These are phyloP conservation scores for Ophiocordyceps robertsii DNA, from an alignment of 2,329 filamentous ascomycete species.

Conservation along the genomic window DNA sequence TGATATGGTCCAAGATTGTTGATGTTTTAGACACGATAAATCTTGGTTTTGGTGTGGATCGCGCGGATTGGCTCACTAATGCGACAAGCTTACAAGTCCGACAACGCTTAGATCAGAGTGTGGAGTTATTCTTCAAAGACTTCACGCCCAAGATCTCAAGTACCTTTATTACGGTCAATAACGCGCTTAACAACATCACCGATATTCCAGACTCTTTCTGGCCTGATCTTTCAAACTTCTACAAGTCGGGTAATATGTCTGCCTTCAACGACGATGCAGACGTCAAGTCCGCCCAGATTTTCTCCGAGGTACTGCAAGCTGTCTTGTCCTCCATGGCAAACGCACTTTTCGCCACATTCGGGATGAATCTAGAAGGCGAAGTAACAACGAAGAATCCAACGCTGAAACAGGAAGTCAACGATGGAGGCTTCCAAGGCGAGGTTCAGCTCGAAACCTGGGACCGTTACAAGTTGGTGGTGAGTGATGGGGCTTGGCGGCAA, in stretches of 20 bases:
- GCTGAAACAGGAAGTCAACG: not conserved
- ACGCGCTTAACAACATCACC: too few species aligned
- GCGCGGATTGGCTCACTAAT: constrained; percentile 2
- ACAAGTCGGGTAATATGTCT: too few species aligned
- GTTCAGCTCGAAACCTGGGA: constrained; percentile 9
- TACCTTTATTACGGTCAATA: too few species aligned
- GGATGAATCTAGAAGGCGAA: too few species aligned
- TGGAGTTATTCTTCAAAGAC: too few species aligned
- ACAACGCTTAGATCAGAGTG: too few species aligned
- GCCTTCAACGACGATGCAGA: constrained; percentile 7
- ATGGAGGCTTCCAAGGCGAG: constrained; percentile 8
- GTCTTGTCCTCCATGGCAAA: too few species aligned
- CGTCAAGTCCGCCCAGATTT: not conserved
- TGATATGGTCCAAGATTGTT: constrained; percentile 29
- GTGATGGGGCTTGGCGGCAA: not conserved
- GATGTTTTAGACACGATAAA: constrained; percentile 13
- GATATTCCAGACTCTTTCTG: not conserved
- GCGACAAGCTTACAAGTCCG: constrained; percentile 3
- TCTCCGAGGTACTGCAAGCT: too few species aligned
- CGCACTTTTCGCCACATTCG: too few species aligned
- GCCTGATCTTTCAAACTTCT: too few species aligned
- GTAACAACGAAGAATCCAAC: too few species aligned
- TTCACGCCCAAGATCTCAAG: too few species aligned
- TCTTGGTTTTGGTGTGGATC: constrained; percentile 3
- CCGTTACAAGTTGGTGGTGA: constrained; percentile 18